Base-by-base conservation (phyloP, 768 basidiomycete species). In the Tylopilus balloui region DNA sequence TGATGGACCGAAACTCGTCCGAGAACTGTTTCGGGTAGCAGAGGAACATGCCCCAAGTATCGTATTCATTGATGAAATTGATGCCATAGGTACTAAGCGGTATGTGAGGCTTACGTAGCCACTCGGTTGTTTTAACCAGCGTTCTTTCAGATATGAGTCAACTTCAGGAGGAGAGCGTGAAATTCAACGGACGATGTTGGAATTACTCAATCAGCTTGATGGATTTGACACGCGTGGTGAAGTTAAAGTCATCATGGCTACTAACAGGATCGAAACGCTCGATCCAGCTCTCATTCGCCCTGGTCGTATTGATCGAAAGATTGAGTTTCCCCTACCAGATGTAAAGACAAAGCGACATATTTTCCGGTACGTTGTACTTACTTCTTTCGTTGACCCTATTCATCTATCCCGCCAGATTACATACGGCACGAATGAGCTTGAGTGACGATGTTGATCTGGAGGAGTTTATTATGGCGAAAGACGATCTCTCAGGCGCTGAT, bases 171-270 rank as follows among this genome's bases (percentile, higher is more conserved):
- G 96, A 54, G 95, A 99, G 72, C 89, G 95, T 56, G 96, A 99
- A 74, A 98, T 99, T 58, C 96, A 99, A 68, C 83, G 96, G 50
- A 99, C 96, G 14, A 97, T 99, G 96, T 77, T 98, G 71, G 96
- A 99, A 67, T 78, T 99, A 42, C 80, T 99, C 44, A 99, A 99
- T 66, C 96, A 99, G 70, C 78, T 99, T 34, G 96, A 99, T 60
- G 96, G 96, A n/a, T 98, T 99, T 69, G 96, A 99, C 65, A 93
- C 93, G 6, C 84, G 94, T 48, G 95, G 95, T n/a, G 96, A 98
- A 64, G 94, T 99, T 50, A 99, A 98, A 71, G 95, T 99, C 57
- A 97, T 99, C 68, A 98, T 98, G 96, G 96, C 96, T 12, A 99
- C 96, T 6, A 99, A 99, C 73, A 85, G 80, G 71, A 99, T 99